A percentile compares a stretch with the other conserved stretches of the same genome.
Conservation (phyloP, 2,329 filamentous ascomycete species). For the Fusarium sp. region DNA sequence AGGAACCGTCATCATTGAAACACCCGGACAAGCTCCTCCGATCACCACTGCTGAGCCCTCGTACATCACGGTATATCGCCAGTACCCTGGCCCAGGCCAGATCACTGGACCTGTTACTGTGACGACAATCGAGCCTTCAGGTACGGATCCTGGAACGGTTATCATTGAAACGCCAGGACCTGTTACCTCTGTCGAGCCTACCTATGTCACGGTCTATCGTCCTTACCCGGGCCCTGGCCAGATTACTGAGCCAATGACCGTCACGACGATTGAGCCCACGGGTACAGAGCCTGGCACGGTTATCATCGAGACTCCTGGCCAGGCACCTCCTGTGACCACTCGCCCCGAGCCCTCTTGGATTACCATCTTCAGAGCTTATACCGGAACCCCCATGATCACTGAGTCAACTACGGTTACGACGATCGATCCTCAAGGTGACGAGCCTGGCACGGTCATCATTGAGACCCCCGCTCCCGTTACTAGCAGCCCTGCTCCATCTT, state of each 20-base stretch:
- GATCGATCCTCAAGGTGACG: background rate
- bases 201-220: constrained; percentile 20
- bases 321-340: background rate
- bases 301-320: constrained; percentile 25
- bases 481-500: background rate
- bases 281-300: constrained; percentile 25
- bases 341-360: background rate
- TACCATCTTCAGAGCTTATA: background rate
- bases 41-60: background rate
- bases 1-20: constrained; percentile 18
- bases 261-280: constrained; percentile 16
- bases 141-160: background rate
- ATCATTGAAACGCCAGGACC: constrained; percentile 16
- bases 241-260: background rate
- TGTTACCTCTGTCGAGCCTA: background rate
- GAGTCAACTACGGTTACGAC: background rate
- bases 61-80: background rate
- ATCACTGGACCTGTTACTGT: background rate
- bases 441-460: background rate
- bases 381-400: background rate
- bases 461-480: background rate
- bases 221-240: background rate
- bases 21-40: background rate
- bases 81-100: background rate
- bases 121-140: background rate